phyloP scores from a whole-genome alignment of 768 basidiomycete genomes.

The Sporobolomyces phaffii region DNA sequence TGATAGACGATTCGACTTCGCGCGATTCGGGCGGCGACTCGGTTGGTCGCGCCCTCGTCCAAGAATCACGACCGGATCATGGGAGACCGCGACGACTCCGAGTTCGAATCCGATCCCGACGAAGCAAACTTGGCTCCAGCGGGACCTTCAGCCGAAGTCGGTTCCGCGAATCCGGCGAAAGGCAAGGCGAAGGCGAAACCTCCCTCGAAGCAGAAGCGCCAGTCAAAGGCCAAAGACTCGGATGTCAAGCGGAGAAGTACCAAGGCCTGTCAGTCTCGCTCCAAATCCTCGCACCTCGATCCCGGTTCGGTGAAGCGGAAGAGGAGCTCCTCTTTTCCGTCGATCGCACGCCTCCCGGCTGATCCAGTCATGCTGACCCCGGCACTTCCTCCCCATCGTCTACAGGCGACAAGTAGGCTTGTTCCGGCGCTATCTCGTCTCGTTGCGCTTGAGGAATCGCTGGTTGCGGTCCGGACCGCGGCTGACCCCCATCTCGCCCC shows the following conservation, averaged over 20 bases:
- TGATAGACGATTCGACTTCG: too few relatives aligned
- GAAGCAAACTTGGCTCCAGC: background rate
- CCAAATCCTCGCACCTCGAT: too few relatives aligned
- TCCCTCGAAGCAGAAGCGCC: background rate
- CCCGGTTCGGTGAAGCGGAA: too few relatives aligned
- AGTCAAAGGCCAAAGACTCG: background rate
- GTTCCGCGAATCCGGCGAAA: background rate
- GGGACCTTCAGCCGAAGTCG: background rate
- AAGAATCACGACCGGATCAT: too few relatives aligned
- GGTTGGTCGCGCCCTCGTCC: too few relatives aligned
- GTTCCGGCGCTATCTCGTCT: background rate
- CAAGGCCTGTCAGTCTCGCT: constrained; percentile 50
- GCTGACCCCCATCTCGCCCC: background rate
- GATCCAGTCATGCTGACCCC: too few relatives aligned
- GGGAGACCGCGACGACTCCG: background rate
- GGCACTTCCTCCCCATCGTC: background rate
- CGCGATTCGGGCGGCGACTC: too few relatives aligned
- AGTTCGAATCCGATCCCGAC: background rate
- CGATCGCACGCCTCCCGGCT: too few relatives aligned
- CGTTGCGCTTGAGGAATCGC: background rate
- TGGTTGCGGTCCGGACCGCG: background rate
- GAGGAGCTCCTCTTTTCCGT: background rate
- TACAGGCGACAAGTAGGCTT: constrained; percentile 22
- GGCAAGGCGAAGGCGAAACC: constrained; percentile 6
- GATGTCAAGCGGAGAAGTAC: constrained; percentile 11